Percentiles rank a stretch among this genome's conserved stretches.
Evolutionary conservation across 106 monocot species (phyloP).

Genomic region (Dendrobium officinale): DNA sequence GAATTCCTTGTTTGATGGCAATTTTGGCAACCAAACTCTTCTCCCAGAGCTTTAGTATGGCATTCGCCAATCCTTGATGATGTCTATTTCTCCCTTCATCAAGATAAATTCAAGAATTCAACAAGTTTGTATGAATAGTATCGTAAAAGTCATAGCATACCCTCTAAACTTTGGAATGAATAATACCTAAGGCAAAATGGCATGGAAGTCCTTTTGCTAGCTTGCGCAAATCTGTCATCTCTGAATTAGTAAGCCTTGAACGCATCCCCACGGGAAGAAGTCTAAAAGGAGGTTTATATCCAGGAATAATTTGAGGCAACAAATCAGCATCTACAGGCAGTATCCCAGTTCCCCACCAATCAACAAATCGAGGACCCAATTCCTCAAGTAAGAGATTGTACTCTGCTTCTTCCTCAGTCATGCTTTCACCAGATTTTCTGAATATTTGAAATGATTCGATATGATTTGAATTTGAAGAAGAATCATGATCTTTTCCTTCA

Average conservation of each 20-base stretch:
- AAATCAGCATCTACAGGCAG: constrained; percentile 94
- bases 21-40: constrained; percentile 92
- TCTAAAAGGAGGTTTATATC: constrained; percentile 79
- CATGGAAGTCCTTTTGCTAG: constrained; percentile 72
- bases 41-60: constrained; percentile 93
- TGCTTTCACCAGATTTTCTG: constrained; percentile 23
- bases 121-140: background rate
- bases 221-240: constrained; percentile 88
- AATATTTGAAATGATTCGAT: constrained; percentile 13
- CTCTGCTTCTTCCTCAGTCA: constrained; percentile 85
- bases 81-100: constrained; percentile 89
- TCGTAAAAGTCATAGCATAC: constrained; percentile 9
- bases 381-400: constrained; percentile 66
- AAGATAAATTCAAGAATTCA: constrained; percentile 11
- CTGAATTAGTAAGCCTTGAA: constrained; percentile 74
- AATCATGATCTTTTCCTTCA: constrained; percentile 17
- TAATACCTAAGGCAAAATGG: constrained; percentile 95
- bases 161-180: constrained; percentile 1
- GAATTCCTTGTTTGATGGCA: constrained; percentile 89
- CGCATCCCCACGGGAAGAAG: constrained; percentile 92
- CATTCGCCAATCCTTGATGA: constrained; percentile 90
- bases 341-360: constrained; percentile 98
- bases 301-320: constrained; percentile 76
- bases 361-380: constrained; percentile 89
- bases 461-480: constrained; percentile 16